Percentiles rank a stretch among this genome's conserved stretches.
Conservation (phyloP, 2,329 filamentous ascomycete genomes). For the Apiospora aurea region DNA sequence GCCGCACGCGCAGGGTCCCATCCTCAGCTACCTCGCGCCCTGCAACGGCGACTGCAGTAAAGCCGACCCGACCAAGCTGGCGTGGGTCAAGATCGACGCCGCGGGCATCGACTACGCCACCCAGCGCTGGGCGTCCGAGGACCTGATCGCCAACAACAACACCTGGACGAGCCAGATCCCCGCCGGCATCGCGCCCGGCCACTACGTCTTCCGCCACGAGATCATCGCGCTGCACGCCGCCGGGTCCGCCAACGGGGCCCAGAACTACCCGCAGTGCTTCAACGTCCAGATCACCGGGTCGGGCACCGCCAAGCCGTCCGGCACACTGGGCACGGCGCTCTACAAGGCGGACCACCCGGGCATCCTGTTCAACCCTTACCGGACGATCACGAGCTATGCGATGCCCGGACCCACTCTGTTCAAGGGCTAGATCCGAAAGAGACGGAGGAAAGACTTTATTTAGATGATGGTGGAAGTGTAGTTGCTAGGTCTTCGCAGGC, state of each 20-base stretch:
- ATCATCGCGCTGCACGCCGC: constrained; percentile 52
- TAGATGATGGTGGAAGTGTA: no score
- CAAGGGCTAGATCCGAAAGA: neutral
- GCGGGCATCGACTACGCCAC: constrained; percentile 40
- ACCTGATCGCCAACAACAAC: constrained; percentile 57
- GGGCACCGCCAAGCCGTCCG: constrained; percentile 51
- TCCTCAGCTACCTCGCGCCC: constrained; percentile 46
- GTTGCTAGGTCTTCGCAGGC: neutral
- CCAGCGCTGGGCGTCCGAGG: constrained; percentile 44
- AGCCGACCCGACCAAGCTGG: constrained; percentile 39
- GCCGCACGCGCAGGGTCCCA: constrained; percentile 48
- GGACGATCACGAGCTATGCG: constrained; percentile 32
- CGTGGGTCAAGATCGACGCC: constrained; percentile 41
- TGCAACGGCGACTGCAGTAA: constrained; percentile 39
- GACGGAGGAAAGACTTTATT: neutral
- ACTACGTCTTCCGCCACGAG: constrained; percentile 56
- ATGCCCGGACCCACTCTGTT: constrained; percentile 36
- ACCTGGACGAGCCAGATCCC: constrained; percentile 50
- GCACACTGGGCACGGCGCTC: constrained; percentile 57
- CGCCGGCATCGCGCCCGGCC: constrained; percentile 42
- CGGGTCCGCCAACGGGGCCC: constrained; percentile 47
- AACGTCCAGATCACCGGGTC: constrained; percentile 62
- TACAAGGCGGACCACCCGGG: constrained; percentile 62
- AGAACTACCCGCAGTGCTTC: constrained; percentile 55
- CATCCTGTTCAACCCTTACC: constrained; percentile 63